These are phyloP conservation scores for Urochloa ruziziensis DNA, from an alignment of 176 grass and related monocot genomes.

Conservation along the genomic window DNA sequence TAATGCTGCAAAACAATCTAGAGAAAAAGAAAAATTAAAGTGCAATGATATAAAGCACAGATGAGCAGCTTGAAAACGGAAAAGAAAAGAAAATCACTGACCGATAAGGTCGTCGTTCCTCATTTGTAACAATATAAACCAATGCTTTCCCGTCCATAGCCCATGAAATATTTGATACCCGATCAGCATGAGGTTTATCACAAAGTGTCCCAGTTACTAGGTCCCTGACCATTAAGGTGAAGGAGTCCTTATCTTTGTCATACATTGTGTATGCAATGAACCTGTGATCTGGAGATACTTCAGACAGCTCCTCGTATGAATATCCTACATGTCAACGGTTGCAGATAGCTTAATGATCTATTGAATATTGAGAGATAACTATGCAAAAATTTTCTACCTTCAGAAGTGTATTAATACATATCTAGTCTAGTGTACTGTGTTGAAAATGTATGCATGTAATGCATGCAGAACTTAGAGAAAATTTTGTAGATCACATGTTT, in stretches of 20 bases:
- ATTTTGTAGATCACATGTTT: background rate
- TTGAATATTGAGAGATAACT: background rate
- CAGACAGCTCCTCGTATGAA: slow-evolving; percentile 90
- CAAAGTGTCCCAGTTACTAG: slow-evolving; percentile 69
- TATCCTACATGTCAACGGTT: slow-evolving; percentile 61
- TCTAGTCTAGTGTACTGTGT: background rate
- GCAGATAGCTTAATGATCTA: slow-evolving; percentile 10
- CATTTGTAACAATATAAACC: slow-evolving; percentile 77
- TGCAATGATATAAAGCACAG: background rate
- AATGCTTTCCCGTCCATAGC: slow-evolving; percentile 86
- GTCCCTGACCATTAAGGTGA: slow-evolving; percentile 85
- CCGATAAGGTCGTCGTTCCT: slow-evolving; percentile 84
- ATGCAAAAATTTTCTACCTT: background rate
- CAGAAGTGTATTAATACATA: background rate
- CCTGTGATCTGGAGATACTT: slow-evolving; percentile 85
- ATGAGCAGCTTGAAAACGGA: background rate
- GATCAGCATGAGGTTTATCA: slow-evolving; percentile 64
- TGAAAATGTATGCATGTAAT: background rate
- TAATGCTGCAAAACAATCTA: slow-evolving; percentile 87
- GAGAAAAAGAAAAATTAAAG: slow-evolving; percentile 19
- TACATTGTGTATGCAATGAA: slow-evolving; percentile 96
- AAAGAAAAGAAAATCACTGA: slow-evolving; percentile 40
- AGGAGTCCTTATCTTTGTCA: slow-evolving; percentile 89
- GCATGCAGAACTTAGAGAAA: background rate
- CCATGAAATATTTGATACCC: slow-evolving; percentile 82